These are phyloP conservation scores for Quillaja saponaria DNA, from an alignment of 306 rosid genomes.

Conservation along the genomic window DNA sequence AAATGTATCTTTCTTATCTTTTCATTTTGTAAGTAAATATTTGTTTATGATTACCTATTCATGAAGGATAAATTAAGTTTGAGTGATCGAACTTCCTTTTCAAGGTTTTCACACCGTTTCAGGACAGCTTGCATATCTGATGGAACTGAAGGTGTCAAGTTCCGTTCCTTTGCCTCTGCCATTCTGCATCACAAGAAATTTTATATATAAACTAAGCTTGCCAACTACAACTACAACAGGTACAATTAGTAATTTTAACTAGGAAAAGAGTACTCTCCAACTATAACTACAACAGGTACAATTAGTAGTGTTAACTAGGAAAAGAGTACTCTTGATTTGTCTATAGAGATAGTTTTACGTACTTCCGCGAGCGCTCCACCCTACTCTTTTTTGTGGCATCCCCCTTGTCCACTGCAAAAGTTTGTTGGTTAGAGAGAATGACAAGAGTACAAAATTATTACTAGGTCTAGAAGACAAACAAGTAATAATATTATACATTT, in stretches of 20 bases:
- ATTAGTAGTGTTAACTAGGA: neutral
- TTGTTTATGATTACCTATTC: constrained; percentile 67
- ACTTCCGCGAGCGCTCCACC: constrained; percentile 95
- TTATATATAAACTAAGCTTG: neutral
- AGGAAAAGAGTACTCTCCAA: constrained; percentile 13
- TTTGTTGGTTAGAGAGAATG: constrained; percentile 26
- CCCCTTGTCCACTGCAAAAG: constrained; percentile 72
- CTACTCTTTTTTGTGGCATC: constrained; percentile 90
- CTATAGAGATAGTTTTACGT: constrained; percentile 35
- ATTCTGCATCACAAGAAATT: constrained; percentile 56
- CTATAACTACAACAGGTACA: neutral
- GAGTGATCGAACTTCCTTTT: constrained; percentile 91
- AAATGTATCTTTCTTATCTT: neutral
- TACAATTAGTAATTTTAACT: neutral
- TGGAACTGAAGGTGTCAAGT: constrained; percentile 71
- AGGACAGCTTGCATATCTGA: constrained; percentile 81
- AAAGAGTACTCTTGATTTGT: constrained; percentile 12
- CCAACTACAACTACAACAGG: neutral
- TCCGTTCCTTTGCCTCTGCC: constrained; percentile 98
- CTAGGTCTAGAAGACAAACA: neutral
- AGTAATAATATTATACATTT: too few species aligned
- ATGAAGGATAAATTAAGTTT: constrained; percentile 89
- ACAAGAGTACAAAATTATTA: neutral
- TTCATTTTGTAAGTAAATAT: neutral
- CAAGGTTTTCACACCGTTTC: constrained; percentile 87